Conservation (phyloP, 306 rosid genomes). For the Sophora flavescens region DNA sequence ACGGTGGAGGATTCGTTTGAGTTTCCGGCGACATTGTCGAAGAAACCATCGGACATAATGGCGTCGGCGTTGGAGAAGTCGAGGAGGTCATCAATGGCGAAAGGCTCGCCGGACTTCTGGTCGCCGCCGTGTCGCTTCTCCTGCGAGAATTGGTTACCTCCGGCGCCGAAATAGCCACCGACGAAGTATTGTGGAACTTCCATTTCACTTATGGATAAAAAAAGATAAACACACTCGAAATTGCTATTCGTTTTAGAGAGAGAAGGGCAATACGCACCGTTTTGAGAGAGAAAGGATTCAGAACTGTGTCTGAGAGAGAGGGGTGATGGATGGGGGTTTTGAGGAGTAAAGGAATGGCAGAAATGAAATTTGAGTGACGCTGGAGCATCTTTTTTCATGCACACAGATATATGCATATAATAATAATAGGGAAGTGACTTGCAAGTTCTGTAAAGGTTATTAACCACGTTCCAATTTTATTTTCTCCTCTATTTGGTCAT, state of each 20-base stretch:
- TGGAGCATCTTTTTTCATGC: constrained; percentile 64
- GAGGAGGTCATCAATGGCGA: constrained; percentile 84
- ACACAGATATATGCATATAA: constrained; percentile 52
- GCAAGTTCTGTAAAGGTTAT: constrained; percentile 76
- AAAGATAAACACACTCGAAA: too few species aligned
- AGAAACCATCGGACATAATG: constrained; percentile 67
- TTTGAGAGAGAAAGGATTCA: not conserved
- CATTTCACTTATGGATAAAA: constrained; percentile 57
- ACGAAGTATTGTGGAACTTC: constrained; percentile 59
- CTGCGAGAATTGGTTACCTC: constrained; percentile 53
- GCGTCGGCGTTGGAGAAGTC: constrained; percentile 87
- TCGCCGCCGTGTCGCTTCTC: constrained; percentile 59
- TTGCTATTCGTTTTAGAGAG: constrained; percentile 26
- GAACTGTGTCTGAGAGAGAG: constrained; percentile 46
- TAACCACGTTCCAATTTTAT: constrained; percentile 36
- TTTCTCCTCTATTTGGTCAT: constrained; percentile 14
- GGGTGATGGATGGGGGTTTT: constrained; percentile 77
- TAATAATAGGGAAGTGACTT: constrained; percentile 70
- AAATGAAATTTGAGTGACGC: constrained; percentile 44
- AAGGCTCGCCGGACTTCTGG: constrained; percentile 66
- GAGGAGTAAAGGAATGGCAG: constrained; percentile 72
- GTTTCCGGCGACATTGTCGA: constrained; percentile 71
- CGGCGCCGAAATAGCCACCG: constrained; percentile 69
- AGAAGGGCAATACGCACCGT: constrained; percentile 37
- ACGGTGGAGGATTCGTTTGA: constrained; percentile 74